phyloP scores from a whole-genome alignment of 2,329 filamentous ascomycete species.

The Calonectria henricotiae region DNA sequence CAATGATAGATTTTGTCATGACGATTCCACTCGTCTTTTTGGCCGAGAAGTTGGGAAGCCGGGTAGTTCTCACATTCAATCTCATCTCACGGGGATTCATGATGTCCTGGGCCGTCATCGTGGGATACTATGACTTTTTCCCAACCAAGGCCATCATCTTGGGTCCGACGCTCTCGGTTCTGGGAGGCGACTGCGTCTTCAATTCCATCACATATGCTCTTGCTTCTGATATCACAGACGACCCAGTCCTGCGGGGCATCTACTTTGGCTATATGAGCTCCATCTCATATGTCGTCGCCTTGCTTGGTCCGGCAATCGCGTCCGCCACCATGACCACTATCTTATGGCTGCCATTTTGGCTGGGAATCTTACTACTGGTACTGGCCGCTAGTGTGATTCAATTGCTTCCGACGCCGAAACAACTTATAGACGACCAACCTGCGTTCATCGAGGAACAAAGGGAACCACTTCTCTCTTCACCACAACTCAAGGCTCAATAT shows the following conservation, averaged over 20 bases:
- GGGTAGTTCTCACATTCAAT: slow-evolving; percentile 62
- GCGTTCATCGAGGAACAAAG: slow-evolving; percentile 54
- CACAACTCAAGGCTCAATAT: slow-evolving; percentile 58
- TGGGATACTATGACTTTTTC: slow-evolving; percentile 46
- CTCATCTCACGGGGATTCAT: slow-evolving; percentile 57
- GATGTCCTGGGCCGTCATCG: slow-evolving; percentile 49
- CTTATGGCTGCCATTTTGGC: slow-evolving; percentile 63
- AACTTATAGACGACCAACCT: background rate
- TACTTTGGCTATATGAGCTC: slow-evolving; percentile 70
- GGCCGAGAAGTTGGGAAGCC: slow-evolving; percentile 62
- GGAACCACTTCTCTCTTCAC: slow-evolving; percentile 60
- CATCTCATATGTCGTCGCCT: slow-evolving; percentile 64
- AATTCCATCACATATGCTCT: slow-evolving; percentile 67
- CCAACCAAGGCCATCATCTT: slow-evolving; percentile 57
- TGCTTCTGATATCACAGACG: slow-evolving; percentile 63
- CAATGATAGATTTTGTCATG: slow-evolving; percentile 63
- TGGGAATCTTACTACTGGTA: slow-evolving; percentile 42
- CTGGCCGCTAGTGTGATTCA: slow-evolving; percentile 43
- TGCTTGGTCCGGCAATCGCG: slow-evolving; percentile 65
- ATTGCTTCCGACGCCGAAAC: slow-evolving; percentile 32
- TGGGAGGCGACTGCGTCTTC: slow-evolving; percentile 69
- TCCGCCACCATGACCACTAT: slow-evolving; percentile 63
- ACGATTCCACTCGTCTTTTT: slow-evolving; percentile 67
- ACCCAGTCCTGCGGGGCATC: slow-evolving; percentile 64
- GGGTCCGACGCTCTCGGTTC: slow-evolving; percentile 62